These are phyloP conservation scores for Rutidosis leptorrhynchoides DNA, from an alignment of 129 eudicot genomes.

Conservation along the genomic window DNA sequence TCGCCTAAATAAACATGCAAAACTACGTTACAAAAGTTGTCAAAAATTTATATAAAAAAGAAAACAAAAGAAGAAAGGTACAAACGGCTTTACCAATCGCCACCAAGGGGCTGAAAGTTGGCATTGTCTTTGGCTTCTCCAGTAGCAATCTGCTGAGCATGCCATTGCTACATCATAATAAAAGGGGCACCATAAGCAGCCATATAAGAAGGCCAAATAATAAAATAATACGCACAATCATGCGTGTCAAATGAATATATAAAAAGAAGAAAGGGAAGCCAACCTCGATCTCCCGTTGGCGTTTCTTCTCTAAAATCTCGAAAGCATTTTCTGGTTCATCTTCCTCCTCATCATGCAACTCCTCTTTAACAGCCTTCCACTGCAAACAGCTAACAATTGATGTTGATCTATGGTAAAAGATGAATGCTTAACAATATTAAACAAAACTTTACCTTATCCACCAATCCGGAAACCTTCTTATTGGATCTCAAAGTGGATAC, in stretches of 20 bases:
- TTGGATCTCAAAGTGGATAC: constrained; percentile 71
- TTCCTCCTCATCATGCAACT: constrained; percentile 73
- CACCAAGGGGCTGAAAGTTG: constrained; percentile 95
- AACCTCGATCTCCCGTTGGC: constrained; percentile 91
- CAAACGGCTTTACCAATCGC: constrained; percentile 68
- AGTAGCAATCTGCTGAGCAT: constrained; percentile 82
- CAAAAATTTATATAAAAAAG: neutral
- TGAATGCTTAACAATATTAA: neutral
- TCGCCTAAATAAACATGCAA: constrained; percentile 47
- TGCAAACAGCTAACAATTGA: constrained; percentile 16
- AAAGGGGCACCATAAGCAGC: constrained; percentile 7
- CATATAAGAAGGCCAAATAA: neutral
- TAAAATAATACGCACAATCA: neutral
- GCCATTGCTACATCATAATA: constrained; percentile 67
- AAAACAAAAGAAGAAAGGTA: neutral
- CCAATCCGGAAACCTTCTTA: constrained; percentile 94
- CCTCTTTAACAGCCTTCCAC: constrained; percentile 99
- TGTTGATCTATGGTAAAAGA: constrained; percentile 5
- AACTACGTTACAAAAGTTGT: neutral
- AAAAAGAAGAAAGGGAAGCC: neutral
- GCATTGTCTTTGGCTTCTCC: constrained; percentile 96
- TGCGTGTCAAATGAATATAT: neutral
- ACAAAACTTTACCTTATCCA: constrained; percentile 65
- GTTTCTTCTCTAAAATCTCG: constrained; percentile 73
- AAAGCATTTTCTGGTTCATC: constrained; percentile 70